A percentile compares a stretch with the other conserved stretches of the same genome.
These are phyloP conservation scores for Stenocarpella maydis DNA, from an alignment of 2,329 filamentous ascomycete species.

Conservation along the genomic window DNA sequence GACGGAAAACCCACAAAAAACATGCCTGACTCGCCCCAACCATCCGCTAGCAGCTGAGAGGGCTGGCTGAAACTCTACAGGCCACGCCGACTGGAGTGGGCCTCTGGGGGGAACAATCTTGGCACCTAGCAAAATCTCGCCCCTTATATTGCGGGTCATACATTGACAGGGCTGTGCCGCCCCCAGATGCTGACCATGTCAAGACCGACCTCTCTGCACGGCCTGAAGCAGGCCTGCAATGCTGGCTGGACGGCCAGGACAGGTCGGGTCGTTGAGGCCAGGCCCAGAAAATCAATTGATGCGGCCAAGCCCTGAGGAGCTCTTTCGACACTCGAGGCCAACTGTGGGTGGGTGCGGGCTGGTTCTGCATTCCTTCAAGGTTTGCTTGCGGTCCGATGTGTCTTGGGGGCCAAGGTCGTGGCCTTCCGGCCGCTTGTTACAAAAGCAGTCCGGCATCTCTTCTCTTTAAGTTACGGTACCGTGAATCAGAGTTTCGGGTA, in stretches of 20 bases:
- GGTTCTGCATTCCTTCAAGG: no score
- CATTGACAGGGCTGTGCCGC: neutral
- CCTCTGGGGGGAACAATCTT: conserved; percentile 18
- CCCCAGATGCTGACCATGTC: neutral
- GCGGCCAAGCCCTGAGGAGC: neutral
- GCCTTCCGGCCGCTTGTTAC: no score
- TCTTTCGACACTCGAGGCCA: neutral
- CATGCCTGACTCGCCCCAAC: neutral
- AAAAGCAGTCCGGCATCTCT: no score
- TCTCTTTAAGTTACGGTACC: no score
- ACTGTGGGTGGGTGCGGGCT: no score
- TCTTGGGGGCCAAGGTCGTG: no score
- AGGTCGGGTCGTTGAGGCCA: no score
- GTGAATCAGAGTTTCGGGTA: no score
- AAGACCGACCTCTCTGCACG: neutral
- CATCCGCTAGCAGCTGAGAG: neutral
- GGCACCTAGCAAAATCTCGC: conserved; percentile 23
- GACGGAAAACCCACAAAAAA: neutral
- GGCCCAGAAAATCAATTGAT: neutral
- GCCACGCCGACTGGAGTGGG: conserved; percentile 1
- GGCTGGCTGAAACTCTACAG: conserved; percentile 7
- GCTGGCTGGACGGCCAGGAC: neutral
- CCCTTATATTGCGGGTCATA: conserved; percentile 22
- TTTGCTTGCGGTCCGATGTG: no score
- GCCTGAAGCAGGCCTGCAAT: conserved; percentile 8